These are phyloP conservation scores for Colletotrichum sp. DNA, from an alignment of 2,329 filamentous ascomycete genomes.

Conservation along the genomic window DNA sequence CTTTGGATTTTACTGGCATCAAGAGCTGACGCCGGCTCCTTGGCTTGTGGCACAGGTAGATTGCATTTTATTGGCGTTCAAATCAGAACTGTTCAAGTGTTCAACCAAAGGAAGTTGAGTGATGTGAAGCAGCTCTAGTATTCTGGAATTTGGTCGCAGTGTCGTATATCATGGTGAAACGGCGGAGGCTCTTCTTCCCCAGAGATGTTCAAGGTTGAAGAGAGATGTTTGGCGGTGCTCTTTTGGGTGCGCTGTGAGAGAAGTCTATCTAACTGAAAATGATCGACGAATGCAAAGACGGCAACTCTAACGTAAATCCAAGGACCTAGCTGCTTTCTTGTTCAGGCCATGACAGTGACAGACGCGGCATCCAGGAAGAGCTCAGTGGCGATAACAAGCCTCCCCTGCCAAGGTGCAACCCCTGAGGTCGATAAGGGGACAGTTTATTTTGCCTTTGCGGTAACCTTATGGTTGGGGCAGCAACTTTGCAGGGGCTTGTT, in stretches of 20 bases:
- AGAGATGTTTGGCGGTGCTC: not conserved
- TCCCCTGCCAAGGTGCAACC: not conserved
- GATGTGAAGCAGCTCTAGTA: not conserved
- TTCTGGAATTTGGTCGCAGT: not conserved
- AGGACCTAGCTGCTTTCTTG: not conserved
- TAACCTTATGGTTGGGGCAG: not conserved
- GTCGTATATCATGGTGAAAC: not conserved
- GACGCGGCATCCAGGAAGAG: not conserved
- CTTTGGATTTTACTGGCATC: not conserved
- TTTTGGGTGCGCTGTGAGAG: rapidly evolving
- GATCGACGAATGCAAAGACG: not conserved
- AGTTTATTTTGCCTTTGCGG: not conserved
- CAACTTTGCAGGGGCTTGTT: not conserved
- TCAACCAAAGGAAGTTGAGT: not conserved
- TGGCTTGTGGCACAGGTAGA: not conserved
- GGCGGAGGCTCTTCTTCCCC: not conserved
- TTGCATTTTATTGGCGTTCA: conserved; percentile 1
- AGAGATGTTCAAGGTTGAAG: not conserved
- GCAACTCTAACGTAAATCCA: not conserved
- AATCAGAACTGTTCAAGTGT: not conserved
- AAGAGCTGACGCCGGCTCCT: conserved; percentile 4
- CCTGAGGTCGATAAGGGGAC: not conserved
- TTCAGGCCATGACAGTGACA: not conserved
- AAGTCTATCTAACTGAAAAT: not conserved
- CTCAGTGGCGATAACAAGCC: not conserved